Conservation (phyloP, 2,329 filamentous ascomycete genomes). For the Colletotrichum brevisporum region DNA sequence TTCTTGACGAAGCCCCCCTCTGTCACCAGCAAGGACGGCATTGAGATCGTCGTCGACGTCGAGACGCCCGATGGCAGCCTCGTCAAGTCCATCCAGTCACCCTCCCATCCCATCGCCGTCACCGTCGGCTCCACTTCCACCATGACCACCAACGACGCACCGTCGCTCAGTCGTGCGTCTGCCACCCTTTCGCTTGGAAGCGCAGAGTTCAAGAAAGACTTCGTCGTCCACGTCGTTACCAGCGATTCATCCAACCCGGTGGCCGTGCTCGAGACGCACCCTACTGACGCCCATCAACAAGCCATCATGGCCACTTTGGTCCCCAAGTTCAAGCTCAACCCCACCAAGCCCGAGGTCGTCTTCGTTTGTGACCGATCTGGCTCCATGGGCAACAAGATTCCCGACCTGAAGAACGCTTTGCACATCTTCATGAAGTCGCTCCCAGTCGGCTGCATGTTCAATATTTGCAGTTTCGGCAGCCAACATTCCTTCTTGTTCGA, state of each 20-base stretch:
- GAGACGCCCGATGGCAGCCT: constrained; percentile 66
- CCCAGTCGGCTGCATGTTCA: constrained; percentile 75
- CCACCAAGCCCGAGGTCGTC: constrained; percentile 72
- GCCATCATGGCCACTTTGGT: constrained; percentile 81
- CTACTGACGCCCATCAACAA: constrained; percentile 70
- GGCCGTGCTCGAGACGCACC: constrained; percentile 77
- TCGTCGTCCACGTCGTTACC: constrained; percentile 75
- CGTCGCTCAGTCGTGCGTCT: constrained; percentile 71
- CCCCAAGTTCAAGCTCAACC: constrained; percentile 75
- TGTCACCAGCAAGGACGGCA: constrained; percentile 36
- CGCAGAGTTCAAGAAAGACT: constrained; percentile 72
- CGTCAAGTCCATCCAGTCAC: constrained; percentile 75
- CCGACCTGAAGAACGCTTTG: constrained; percentile 68
- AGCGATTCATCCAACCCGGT: constrained; percentile 72
- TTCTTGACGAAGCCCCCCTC: constrained; percentile 43
- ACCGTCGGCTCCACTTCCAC: constrained; percentile 71
- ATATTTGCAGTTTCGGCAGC: constrained; percentile 77
- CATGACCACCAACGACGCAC: constrained; percentile 57
- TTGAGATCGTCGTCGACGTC: constrained; percentile 51
- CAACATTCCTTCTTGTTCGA: constrained; percentile 61
- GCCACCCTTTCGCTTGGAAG: constrained; percentile 70
- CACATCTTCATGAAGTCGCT: constrained; percentile 77
- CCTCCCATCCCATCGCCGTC: constrained; percentile 77
- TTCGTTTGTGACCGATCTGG: constrained; percentile 82
- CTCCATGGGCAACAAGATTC: constrained; percentile 72